A percentile compares a stretch with the other conserved stretches of the same genome.
phyloP scores from a whole-genome alignment of 768 basidiomycete species.

The Mycena albidolilacea region DNA sequence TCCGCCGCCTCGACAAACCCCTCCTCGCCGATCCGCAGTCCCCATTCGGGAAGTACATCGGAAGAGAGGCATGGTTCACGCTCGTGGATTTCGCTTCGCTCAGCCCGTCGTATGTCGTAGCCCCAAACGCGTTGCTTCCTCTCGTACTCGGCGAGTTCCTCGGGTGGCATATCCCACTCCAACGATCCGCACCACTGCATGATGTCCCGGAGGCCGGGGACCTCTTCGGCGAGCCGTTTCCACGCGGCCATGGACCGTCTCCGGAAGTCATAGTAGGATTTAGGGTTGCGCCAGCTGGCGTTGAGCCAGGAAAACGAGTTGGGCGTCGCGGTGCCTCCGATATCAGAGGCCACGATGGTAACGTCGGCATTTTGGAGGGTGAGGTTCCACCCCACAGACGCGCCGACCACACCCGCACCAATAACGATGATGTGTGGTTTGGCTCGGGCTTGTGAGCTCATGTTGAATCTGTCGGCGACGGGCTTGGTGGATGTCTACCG shows the following conservation, averaged over 20 bases:
- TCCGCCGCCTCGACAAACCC: neutral
- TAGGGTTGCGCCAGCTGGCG: neutral
- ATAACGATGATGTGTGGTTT: neutral
- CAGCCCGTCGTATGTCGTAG: neutral
- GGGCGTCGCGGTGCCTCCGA: neutral
- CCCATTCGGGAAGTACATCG: neutral
- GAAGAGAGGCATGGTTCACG: neutral
- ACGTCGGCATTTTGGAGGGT: neutral
- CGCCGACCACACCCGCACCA: neutral
- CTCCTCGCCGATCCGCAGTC: neutral
- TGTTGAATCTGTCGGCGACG: too few relatives aligned
- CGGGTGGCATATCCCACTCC: neutral
- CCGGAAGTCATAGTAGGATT: neutral
- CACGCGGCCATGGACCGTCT: neutral
- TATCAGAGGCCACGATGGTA: neutral
- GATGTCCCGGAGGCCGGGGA: neutral
- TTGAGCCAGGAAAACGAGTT: neutral
- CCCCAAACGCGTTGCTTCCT: neutral
- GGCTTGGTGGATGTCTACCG: too few relatives aligned
- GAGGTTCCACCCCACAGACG: neutral
- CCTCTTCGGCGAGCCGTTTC: neutral
- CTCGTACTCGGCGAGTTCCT: neutral
- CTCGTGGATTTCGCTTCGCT: neutral
- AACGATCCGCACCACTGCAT: neutral
- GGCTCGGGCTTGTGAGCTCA: neutral